Percentiles rank a stretch among this genome's conserved stretches.
Evolutionary conservation across 352 stramenopile genomes (phyloP).

Genomic region (Pythium scleroteichum): DNA sequence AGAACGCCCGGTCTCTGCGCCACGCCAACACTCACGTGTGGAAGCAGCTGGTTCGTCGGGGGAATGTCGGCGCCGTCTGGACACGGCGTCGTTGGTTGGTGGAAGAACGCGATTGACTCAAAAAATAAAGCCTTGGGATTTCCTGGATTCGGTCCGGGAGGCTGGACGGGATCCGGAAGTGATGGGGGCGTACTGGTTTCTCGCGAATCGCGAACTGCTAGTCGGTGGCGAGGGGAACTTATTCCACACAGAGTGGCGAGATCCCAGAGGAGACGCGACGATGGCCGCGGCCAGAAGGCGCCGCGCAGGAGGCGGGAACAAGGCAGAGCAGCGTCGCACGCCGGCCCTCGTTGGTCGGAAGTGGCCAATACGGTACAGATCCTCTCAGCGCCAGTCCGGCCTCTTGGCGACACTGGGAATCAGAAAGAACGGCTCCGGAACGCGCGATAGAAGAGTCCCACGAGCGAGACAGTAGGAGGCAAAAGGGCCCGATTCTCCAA

Average conservation of each 20-base stretch:
- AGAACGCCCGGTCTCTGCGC: conserved; percentile 22
- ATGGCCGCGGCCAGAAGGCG: conserved; percentile 12
- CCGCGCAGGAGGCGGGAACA: conserved; percentile 14
- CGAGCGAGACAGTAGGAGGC: background rate
- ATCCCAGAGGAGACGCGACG: conserved; percentile 5
- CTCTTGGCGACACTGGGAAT: conserved; percentile 18
- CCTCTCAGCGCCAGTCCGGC: conserved; percentile 3
- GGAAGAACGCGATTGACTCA: too few relatives aligned
- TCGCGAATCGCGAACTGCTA: too few relatives aligned
- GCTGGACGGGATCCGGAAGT: too few relatives aligned
- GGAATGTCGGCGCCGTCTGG: conserved; percentile 4
- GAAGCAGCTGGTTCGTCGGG: conserved; percentile 22
- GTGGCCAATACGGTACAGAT: conserved; percentile 17
- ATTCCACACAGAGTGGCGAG: too few relatives aligned
- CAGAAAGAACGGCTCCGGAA: conserved; percentile 22
- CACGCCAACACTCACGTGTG: conserved; percentile 7
- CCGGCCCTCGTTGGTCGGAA: conserved; percentile 6
- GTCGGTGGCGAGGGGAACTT: too few relatives aligned
- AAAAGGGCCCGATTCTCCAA: too few relatives aligned
- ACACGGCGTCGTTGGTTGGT: conserved; percentile 16
- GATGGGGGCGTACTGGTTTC: too few relatives aligned
- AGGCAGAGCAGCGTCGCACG: conserved; percentile 15
- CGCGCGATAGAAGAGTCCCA: conserved; percentile 10
- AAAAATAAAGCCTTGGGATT: too few relatives aligned
- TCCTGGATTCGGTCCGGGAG: too few relatives aligned